Percentiles rank a stretch among this genome's conserved stretches.
Evolutionary conservation across 1,284 basidiomycete genomes (phyloP).

Genomic region (Ceratobasidium sp.): DNA sequence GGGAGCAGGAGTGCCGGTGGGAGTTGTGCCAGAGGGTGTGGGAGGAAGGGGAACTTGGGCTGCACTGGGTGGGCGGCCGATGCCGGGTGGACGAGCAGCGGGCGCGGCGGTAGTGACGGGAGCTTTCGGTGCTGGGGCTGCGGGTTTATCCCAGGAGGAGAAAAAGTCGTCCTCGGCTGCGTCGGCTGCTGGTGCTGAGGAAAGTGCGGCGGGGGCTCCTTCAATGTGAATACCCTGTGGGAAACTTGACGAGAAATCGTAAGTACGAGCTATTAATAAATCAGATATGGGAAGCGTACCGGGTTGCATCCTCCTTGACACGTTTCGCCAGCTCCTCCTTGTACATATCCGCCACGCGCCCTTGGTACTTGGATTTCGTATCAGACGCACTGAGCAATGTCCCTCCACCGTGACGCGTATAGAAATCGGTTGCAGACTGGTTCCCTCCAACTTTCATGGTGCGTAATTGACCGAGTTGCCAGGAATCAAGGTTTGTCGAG

Average conservation of each 20-base stretch:
- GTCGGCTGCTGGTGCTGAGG: constrained; percentile 60
- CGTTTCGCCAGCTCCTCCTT: constrained; percentile 91
- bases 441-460: constrained; percentile 99
- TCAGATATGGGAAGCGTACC: constrained; percentile 61
- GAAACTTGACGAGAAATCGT: constrained; percentile 65
- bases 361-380: constrained; percentile 91
- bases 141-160: constrained; percentile 93
- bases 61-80: constrained; percentile 64
- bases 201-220: constrained; percentile 68
- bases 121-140: constrained; percentile 61
- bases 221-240: constrained; percentile 84
- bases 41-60: constrained; percentile 32
- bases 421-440: constrained; percentile 89
- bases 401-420: constrained; percentile 86
- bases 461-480: constrained; percentile 92
- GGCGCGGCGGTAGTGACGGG: constrained; percentile 63
- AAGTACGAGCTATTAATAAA: constrained; percentile 4
- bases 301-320: constrained; percentile 82
- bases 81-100: constrained; percentile 68
- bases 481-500: constrained; percentile 96
- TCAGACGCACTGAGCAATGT: constrained; percentile 81
- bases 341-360: constrained; percentile 87
- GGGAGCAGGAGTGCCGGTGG: constrained; percentile 50
- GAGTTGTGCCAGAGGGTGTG: constrained; percentile 53
- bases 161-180: constrained; percentile 87